Evolutionary conservation across 768 basidiomycete genomes (phyloP), one percentile per base, ranked within the genome.

Genomic region (Termitomyces sp.): DNA sequence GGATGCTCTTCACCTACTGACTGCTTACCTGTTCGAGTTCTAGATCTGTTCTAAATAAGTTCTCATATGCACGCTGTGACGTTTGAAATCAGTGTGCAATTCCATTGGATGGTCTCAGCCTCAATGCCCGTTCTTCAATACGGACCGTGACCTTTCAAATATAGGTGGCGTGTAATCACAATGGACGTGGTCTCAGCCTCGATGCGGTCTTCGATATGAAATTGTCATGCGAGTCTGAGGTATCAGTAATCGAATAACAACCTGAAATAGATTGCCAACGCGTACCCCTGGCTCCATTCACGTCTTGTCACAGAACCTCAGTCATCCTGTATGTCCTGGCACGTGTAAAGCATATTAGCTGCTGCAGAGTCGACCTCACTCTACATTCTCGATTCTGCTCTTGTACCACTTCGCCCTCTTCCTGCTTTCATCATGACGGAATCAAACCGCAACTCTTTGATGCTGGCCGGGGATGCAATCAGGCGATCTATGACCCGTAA

Each of bases 401-500:
- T 37, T 14, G 17, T 48, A 37, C 46, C 36, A 17, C 56, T 48
- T 12, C 8, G n/a, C 34, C 45, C 14, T 15, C 20, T 36, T 14
- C 6, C 8, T 9, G 15, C 5, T 43, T 45, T 17, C 45, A 29
- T 53, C 17, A 64, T 64, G 63, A 43, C 63, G 3, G 63, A 64
- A 37, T 62, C 63, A 36, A 63, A 61, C 43, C 65, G 65, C 25
- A 61, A 66, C 43, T 66, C 60, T 14, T 63, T 60, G 51, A 67
- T 63, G 40, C 60, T 60, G 53, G 32, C 36, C 14, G 56, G 60
- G 38, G 65, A 66, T 37, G 63, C 43, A 36, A 55, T 67, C 36
- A 47, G 63, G 29, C 63, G 66, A 40, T 67, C 67, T 14, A 57
- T 59, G 51, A 67, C 68, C 17, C 65, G 64, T n/a, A 65, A 65